phyloP scores from a whole-genome alignment of 768 basidiomycete genomes.

The Termitomyces sp. region DNA sequence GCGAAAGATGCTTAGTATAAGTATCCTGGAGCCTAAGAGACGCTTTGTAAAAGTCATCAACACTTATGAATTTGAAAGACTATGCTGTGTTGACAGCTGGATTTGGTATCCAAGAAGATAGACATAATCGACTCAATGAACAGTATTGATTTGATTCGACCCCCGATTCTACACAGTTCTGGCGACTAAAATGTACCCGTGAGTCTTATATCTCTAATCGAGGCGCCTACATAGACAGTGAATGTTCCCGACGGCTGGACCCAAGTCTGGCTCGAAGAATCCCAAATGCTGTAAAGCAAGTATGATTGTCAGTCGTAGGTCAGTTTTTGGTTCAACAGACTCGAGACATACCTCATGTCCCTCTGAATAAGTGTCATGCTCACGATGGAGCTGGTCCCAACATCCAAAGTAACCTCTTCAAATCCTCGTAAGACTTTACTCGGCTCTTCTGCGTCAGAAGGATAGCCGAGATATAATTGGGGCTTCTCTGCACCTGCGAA shows the following conservation, averaged over 20 bases:
- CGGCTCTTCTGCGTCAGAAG: constrained; percentile 43
- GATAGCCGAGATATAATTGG: constrained; percentile 50
- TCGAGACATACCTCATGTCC: constrained; percentile 39
- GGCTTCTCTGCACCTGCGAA: constrained; percentile 49
- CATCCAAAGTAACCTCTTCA: constrained; percentile 38
- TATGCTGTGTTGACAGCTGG: too few species aligned
- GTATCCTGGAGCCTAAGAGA: too few species aligned
- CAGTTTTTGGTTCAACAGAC: not conserved
- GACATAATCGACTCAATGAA: too few species aligned
- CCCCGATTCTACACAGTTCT: not conserved
- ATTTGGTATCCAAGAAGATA: too few species aligned
- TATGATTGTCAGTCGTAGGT: not conserved
- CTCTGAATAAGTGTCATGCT: constrained; percentile 34
- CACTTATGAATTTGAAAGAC: too few species aligned
- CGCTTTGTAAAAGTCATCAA: too few species aligned
- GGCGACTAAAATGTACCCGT: constrained; percentile 24
- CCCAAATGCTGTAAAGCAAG: constrained; percentile 42
- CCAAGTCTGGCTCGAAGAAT: constrained; percentile 49
- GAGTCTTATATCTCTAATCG: constrained; percentile 44
- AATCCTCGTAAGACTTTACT: constrained; percentile 49
- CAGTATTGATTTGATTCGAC: not conserved
- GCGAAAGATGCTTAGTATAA: too few species aligned
- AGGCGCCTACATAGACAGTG: constrained; percentile 50
- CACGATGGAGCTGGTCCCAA: constrained; percentile 34
- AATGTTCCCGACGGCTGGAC: constrained; percentile 49